These are phyloP conservation scores for Epichloe elymi DNA, from an alignment of 2,329 filamentous ascomycete species.

Conservation along the genomic window DNA sequence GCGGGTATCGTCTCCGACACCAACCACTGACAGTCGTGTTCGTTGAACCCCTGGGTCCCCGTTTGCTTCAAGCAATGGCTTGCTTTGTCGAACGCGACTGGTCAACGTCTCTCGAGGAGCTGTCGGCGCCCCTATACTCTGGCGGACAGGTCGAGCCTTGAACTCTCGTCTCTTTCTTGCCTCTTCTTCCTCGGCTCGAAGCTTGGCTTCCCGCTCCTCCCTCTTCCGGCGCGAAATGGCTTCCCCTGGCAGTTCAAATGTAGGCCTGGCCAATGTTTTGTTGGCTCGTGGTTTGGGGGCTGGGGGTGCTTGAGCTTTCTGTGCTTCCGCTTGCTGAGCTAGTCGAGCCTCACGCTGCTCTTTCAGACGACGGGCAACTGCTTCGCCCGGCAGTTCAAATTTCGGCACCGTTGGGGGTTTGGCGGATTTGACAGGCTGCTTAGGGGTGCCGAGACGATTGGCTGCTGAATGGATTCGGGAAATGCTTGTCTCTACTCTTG, in stretches of 20 bases:
- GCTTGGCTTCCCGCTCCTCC: slow-evolving; percentile 40
- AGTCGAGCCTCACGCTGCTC: slow-evolving; percentile 45
- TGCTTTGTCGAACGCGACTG: slow-evolving; percentile 41
- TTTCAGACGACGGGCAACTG: slow-evolving; percentile 42
- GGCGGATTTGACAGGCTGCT: slow-evolving; percentile 34
- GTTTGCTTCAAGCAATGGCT: slow-evolving; percentile 18
- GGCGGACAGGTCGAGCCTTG: slow-evolving; percentile 45
- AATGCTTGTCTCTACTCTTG: slow-evolving; percentile 7
- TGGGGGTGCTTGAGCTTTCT: slow-evolving; percentile 20
- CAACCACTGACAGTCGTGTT: slow-evolving; percentile 15
- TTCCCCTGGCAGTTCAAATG: slow-evolving; percentile 54
- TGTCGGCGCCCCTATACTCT: slow-evolving; percentile 26
- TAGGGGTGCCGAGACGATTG: slow-evolving; percentile 19
- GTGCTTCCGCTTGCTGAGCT: slow-evolving; percentile 22
- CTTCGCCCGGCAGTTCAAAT: slow-evolving; percentile 52
- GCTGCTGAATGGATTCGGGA: slow-evolving; percentile 10
- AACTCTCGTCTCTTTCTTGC: slow-evolving; percentile 48
- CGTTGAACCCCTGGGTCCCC: slow-evolving; percentile 7
- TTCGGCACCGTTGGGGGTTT: slow-evolving; percentile 41
- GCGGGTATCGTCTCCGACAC: slow-evolving; percentile 2
- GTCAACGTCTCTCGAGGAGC: slow-evolving; percentile 43
- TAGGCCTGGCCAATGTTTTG: slow-evolving; percentile 39
- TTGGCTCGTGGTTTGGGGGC: slow-evolving; percentile 34
- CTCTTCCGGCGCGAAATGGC: slow-evolving; percentile 42
- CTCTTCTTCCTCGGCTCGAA: slow-evolving; percentile 46